Base-by-base conservation (phyloP, 208 protist species). In the Leishmania braziliensis region DNA sequence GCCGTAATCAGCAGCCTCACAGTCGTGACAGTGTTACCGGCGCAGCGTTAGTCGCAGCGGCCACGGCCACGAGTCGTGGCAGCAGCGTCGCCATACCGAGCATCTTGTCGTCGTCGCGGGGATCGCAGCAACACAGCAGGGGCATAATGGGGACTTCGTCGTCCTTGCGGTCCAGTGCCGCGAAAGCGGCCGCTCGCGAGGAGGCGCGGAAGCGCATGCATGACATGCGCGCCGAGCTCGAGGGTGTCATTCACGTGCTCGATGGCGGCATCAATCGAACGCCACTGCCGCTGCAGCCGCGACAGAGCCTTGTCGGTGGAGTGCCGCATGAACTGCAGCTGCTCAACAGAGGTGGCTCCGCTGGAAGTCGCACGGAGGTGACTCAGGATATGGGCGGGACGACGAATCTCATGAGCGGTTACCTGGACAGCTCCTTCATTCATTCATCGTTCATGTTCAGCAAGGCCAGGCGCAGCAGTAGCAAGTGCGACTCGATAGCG, bases 201-300 rank as follows among this genome's bases (percentile, higher is more conserved):
- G 92, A 95, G 14, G 88, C 84, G 33, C 76, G 63, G 18, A 84
- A 84, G 8, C 91, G 92, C n/a, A 58, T 86, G 33, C 74, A 88
- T 23, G 91, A 95, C 6, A 23, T 90, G 62, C 80, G 84, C 16
- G 71, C 68, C 36, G 91, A 94, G 12, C 29, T 94, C 48, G 92
- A 95, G 65, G 36, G 85, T 1, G 81, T 86, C 26, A 88, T 97
- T 66, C 95, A 95, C 68, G 93, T 98, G 26, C 88, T 96, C 39
- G 95, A 96, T 84, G 92, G 92, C 39, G 93, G 93, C 39, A 90
- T 97, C 10, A 95, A 97, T 81, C 91, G 95, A 56, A 97, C 95
- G 0, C 95, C 95, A 0, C 68, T 92, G 58, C 94, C 90, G n/a
- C 88, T 98, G 62, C 84, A 89, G 75, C 80, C 70, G 12, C 82